phyloP scores from a whole-genome alignment of 1,139 yeast species.

The Blastobotrys apis region DNA sequence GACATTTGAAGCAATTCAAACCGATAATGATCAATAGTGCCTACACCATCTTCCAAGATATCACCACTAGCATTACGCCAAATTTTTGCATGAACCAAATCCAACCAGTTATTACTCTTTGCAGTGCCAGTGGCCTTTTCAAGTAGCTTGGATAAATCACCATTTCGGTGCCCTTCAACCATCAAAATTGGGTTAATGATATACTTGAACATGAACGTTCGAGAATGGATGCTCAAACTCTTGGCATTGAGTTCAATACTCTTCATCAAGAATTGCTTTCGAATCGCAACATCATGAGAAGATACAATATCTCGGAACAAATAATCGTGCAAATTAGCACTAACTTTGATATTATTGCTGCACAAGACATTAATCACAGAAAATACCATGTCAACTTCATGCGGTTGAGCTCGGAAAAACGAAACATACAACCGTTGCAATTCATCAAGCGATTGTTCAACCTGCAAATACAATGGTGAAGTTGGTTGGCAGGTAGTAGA shows the following conservation, averaged over 20 bases:
- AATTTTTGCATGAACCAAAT: conserved; percentile 53
- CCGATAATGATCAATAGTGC: conserved; percentile 68
- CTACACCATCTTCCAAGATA: conserved; percentile 54
- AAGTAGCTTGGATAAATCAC: conserved; percentile 50
- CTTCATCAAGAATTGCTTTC: conserved; percentile 50
- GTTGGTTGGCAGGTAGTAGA: conserved; percentile 43
- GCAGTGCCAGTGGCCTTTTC: conserved; percentile 32
- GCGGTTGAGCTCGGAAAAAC: conserved; percentile 40
- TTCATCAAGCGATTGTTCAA: conserved; percentile 64
- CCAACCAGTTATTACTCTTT: conserved; percentile 52
- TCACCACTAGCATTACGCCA: conserved; percentile 64
- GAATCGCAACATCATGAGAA: conserved; percentile 44
- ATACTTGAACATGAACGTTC: conserved; percentile 58
- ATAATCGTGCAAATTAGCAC: conserved; percentile 51
- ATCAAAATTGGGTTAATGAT: conserved; percentile 64
- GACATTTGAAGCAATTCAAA: conserved; percentile 80
- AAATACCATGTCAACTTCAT: conserved; percentile 43
- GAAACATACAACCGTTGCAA: conserved; percentile 54
- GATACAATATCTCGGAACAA: conserved; percentile 56
- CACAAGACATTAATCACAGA: conserved; percentile 46
- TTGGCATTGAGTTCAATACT: conserved; percentile 46
- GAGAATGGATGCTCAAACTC: conserved; percentile 36
- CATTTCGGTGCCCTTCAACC: conserved; percentile 53
- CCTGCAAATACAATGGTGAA: conserved; percentile 64
- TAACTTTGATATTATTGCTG: conserved; percentile 43